Evolutionary conservation across 1,139 yeast species (phyloP), one percentile per base, ranked within the genome.

Genomic region (Geotrichum restrictum): DNA sequence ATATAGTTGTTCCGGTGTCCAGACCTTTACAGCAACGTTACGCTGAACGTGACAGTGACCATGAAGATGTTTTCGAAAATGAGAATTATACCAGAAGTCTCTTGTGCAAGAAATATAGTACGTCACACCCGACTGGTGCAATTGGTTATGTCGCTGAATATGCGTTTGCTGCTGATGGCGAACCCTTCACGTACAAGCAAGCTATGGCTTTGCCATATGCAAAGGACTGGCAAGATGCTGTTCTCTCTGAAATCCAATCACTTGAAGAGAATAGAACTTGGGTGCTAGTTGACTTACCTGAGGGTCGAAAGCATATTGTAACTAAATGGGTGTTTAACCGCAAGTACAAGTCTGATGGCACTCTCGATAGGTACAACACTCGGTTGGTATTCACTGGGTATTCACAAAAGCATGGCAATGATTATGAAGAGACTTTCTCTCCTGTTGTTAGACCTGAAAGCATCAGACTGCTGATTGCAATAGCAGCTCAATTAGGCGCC

Each of bases 321-420:
- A n/a, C 37, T 5, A 50, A 57, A 37, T 60, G 63, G 64, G 62
- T 58, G 32, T 57, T 60, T 48, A 51, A 58, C 13, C 29, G 29
- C 7, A 62, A 58, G 41, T 21, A 31, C 13, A 34, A 51, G 32
- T 33, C 48, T 7, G 55, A 54, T 22, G 48, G 48, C 19, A 48
- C 50, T 10, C 13, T 48, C 31, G 54, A 46, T 5, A 32, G 49
- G 14, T 29, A 55, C 16, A 62, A 63, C 45, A 64, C 66, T 3
- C 33, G 65, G 29, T 24, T 24, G 5, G 29, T 24, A 8, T 24
- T 24, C 8, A 24, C 29, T 5, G 29, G 29, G 7, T 24, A 24
- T 24, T 5, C 29, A 5, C 29, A 24, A 24, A 24, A 8, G 29
- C 8, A 5, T 24, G 29, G 29, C 8, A 24, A 5, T 24, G 29